Evolutionary conservation across 139 green algal species (phyloP).

Genomic region (Coccomyxa sp.): DNA sequence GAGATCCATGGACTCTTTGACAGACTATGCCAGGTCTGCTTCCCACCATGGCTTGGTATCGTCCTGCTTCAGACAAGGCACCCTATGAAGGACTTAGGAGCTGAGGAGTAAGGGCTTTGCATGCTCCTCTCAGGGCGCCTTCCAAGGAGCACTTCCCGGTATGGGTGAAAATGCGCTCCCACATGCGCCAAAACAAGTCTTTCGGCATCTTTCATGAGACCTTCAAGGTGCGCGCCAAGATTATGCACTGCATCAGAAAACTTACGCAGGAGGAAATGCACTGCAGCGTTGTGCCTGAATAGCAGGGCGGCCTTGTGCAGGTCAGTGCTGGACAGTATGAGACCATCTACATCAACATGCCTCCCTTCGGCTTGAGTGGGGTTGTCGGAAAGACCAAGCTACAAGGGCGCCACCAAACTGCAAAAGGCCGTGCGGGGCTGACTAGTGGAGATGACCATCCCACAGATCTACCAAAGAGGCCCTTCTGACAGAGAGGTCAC

Average conservation of each 20-base stretch:
- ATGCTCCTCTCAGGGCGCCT: background rate
- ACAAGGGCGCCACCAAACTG: background rate
- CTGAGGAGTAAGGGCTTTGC: background rate
- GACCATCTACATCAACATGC: background rate
- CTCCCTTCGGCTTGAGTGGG: background rate
- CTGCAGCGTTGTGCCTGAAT: background rate
- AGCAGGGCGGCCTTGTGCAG: background rate
- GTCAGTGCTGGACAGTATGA: background rate
- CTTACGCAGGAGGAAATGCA: background rate
- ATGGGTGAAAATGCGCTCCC: background rate
- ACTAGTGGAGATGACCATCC: background rate
- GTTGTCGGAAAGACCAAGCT: background rate
- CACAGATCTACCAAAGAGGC: background rate
- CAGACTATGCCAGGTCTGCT: background rate
- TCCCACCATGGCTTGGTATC: background rate
- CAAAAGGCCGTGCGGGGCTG: no score
- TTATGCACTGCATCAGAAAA: background rate
- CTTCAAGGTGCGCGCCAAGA: background rate
- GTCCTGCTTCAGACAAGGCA: background rate
- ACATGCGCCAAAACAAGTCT: background rate
- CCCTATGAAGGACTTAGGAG: background rate
- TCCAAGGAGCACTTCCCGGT: background rate
- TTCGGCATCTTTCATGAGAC: background rate
- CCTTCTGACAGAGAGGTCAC: background rate
- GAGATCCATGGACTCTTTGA: background rate